phyloP scores from a whole-genome alignment of 495 filamentous ascomycete species.

The Aspergillus baeticus region DNA sequence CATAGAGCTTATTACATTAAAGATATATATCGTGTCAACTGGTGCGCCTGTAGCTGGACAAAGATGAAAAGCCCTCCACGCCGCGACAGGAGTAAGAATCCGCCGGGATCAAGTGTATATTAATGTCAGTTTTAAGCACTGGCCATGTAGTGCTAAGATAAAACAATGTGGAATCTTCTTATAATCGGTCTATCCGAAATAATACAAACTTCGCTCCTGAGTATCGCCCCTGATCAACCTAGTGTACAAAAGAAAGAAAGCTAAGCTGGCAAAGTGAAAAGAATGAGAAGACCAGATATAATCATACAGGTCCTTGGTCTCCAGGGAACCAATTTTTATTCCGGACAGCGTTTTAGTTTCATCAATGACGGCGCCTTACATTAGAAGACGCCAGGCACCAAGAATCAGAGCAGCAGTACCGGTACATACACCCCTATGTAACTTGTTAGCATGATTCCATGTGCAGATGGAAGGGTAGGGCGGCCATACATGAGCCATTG shows the following conservation, averaged over 20 bases:
- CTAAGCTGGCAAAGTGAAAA: neutral
- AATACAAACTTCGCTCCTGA: conserved; percentile 3
- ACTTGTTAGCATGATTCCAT: conserved; percentile 24
- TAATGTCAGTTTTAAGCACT: too few relatives aligned
- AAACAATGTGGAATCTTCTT: neutral
- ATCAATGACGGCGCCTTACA: conserved; percentile 32
- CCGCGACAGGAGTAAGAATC: too few relatives aligned
- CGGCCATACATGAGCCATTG: conserved; percentile 85
- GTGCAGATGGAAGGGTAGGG: neutral
- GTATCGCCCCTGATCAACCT: neutral
- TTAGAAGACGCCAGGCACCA: conserved; percentile 92
- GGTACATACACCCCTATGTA: conserved; percentile 81
- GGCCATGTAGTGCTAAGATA: too few relatives aligned
- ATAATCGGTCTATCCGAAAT: neutral
- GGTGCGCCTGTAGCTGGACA: too few relatives aligned
- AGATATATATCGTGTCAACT: too few relatives aligned
- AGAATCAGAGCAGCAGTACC: conserved; percentile 88
- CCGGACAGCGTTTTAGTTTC: neutral
- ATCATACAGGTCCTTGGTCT: neutral
- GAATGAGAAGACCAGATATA: neutral
- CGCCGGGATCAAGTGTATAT: too few relatives aligned
- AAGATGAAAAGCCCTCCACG: too few relatives aligned
- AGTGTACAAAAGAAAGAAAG: conserved; percentile 1
- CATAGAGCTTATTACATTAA: too few relatives aligned
- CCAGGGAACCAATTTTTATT: neutral